phyloP scores from a whole-genome alignment of 345 rosid species.

The Eucalyptus grandis region DNA sequence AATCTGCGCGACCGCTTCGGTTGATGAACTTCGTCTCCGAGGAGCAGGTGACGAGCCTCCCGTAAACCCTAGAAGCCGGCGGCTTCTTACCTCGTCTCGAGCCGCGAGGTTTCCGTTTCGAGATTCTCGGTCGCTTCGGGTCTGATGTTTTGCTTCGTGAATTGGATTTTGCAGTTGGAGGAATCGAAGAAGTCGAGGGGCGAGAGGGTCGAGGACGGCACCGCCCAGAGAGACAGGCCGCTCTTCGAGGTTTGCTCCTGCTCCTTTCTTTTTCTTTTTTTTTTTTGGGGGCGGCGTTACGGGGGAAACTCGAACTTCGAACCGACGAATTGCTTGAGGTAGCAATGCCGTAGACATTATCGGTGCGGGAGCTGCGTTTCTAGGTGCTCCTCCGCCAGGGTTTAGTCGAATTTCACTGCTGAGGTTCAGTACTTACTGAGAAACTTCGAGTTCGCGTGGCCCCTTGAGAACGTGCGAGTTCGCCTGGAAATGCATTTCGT shows the following conservation, averaged over 20 bases:
- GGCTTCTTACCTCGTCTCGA: neutral
- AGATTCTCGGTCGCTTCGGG: neutral
- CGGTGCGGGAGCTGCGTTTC: neutral
- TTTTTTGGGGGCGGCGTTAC: neutral
- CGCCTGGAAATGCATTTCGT: neutral
- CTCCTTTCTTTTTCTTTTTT: rapidly evolving
- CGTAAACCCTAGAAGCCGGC: neutral
- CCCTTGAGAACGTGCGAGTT: neutral
- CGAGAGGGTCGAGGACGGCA: constrained; percentile 90
- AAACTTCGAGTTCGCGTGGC: neutral
- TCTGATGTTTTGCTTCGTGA: neutral
- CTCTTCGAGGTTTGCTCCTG: constrained; percentile 51
- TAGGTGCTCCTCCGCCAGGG: neutral
- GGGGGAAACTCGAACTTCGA: neutral
- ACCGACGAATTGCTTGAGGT: neutral
- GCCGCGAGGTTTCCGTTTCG: neutral
- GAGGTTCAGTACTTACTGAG: neutral
- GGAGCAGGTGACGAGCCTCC: constrained; percentile 45
- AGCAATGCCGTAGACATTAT: neutral
- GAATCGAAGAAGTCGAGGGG: constrained; percentile 83
- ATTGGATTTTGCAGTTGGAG: constrained; percentile 42
- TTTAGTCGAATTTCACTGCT: neutral
- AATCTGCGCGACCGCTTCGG: constrained; percentile 40
- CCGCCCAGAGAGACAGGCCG: constrained; percentile 87
- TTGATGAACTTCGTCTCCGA: constrained; percentile 82